Conservation (phyloP, 345 rosid genomes). For the Brassica rapa region DNA sequence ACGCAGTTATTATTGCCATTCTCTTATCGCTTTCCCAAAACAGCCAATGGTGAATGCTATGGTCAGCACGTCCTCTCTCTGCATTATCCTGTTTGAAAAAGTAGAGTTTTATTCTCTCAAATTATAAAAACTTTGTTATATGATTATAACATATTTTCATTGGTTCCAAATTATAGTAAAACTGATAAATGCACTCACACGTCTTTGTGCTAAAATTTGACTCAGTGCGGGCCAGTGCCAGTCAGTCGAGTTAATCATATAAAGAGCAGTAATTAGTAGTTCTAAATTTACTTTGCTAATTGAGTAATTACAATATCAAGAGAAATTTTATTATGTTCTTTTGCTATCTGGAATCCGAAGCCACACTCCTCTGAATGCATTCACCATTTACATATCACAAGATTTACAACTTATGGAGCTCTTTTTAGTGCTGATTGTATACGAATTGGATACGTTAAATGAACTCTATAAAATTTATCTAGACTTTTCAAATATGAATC, state of each 20-base stretch:
- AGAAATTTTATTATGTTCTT: neutral
- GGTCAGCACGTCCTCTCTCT: conserved; percentile 41
- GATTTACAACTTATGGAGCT: neutral
- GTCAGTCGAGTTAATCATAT: conserved; percentile 25
- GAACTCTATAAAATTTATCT: neutral
- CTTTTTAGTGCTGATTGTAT: neutral
- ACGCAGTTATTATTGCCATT: conserved; percentile 31
- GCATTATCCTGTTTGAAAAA: conserved; percentile 29
- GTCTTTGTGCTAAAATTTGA: conserved; percentile 22
- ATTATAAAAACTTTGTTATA: neutral
- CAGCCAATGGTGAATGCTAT: conserved; percentile 36
- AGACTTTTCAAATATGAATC: neutral
- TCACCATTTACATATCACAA: neutral
- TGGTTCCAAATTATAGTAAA: neutral
- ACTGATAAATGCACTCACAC: conserved; percentile 9
- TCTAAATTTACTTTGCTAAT: neutral
- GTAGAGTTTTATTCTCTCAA: conserved; percentile 2
- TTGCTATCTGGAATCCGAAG: conserved; percentile 7
- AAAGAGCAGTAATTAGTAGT: conserved; percentile 13
- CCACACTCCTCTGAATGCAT: conserved; percentile 5
- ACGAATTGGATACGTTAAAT: neutral
- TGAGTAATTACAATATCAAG: neutral
- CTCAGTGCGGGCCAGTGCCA: conserved; percentile 22
- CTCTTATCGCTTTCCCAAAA: conserved; percentile 35
- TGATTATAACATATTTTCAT: neutral